Evolutionary conservation across 2,329 filamentous ascomycete species (phyloP).

Genomic region (Myriosclerotinia duriaeana): DNA sequence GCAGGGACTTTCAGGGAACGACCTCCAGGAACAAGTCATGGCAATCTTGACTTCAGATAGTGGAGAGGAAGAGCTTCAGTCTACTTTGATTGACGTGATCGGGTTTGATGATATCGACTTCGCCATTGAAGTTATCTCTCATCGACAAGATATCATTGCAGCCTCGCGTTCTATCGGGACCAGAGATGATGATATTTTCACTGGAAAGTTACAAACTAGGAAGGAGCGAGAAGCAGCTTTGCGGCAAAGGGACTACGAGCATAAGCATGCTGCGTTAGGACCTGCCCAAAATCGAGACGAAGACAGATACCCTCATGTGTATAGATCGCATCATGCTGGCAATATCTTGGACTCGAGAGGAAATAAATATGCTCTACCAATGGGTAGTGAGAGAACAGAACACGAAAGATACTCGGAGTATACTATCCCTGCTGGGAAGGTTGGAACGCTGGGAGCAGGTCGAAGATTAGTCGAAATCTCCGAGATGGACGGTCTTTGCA

Average conservation of each 20-base stretch:
- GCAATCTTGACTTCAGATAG: conserved; percentile 68
- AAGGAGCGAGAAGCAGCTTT: conserved; percentile 78
- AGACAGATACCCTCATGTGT: conserved; percentile 88
- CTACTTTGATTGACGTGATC: conserved; percentile 81
- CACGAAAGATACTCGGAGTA: conserved; percentile 83
- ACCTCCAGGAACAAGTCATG: conserved; percentile 75
- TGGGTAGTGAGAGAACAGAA: conserved; percentile 70
- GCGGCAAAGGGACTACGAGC: conserved; percentile 71
- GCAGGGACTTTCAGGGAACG: conserved; percentile 64
- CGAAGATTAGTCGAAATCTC: conserved; percentile 76
- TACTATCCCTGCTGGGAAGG: conserved; percentile 75
- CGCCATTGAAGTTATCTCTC: conserved; percentile 82
- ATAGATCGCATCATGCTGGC: conserved; percentile 77
- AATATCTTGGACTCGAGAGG: conserved; percentile 81
- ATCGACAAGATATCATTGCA: conserved; percentile 66
- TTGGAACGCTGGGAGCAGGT: conserved; percentile 69
- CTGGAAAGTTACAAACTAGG: conserved; percentile 64
- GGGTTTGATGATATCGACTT: conserved; percentile 94
- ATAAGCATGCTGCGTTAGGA: conserved; percentile 74
- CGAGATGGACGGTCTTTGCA: conserved; percentile 85
- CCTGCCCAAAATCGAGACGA: conserved; percentile 69
- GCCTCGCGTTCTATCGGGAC: conserved; percentile 42
- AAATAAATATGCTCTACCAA: conserved; percentile 77
- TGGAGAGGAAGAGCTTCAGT: conserved; percentile 85
- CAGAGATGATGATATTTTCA: conserved; percentile 46